Conservation (phyloP, 1,284 basidiomycete species). For the Malassezia vespertilionis region DNA sequence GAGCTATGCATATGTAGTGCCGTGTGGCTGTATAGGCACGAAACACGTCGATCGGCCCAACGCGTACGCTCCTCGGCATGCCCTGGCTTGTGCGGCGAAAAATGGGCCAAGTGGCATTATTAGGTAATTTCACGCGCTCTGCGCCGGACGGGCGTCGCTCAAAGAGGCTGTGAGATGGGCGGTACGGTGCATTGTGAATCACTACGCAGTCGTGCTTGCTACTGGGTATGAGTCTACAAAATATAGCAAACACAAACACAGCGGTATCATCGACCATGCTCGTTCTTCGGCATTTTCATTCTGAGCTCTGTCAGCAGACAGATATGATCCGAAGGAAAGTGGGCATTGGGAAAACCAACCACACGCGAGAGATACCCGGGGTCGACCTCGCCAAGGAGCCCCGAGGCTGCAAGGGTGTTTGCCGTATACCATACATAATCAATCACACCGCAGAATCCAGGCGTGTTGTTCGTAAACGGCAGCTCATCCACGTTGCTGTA, state of each 20-base stretch:
- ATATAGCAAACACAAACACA: too few species aligned
- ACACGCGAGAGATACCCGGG: constrained; percentile 71
- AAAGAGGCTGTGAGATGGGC: too few species aligned
- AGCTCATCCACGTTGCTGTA: constrained; percentile 54
- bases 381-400: constrained; percentile 80
- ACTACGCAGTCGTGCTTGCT: too few species aligned
- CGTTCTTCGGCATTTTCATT: constrained; percentile 24
- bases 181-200: too few species aligned
- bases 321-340: constrained; percentile 59
- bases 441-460: constrained; percentile 56
- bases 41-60: too few species aligned
- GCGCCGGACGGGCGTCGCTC: too few species aligned
- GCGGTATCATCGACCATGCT: neutral
- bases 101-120: too few species aligned
- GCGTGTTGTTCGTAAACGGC: constrained; percentile 80
- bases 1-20: constrained; percentile 15
- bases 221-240: neutral
- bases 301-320: constrained; percentile 46
- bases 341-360: constrained; percentile 92
- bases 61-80: too few species aligned
- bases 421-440: constrained; percentile 91
- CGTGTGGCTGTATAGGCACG: too few species aligned
- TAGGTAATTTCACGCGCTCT: too few species aligned
- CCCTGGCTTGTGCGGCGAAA: too few species aligned
- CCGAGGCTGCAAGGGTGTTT: constrained; percentile 67